Evolutionary conservation across 208 protist genomes (phyloP), one percentile per base, ranked within the genome.

Genomic region (Leishmania lainsoni): DNA sequence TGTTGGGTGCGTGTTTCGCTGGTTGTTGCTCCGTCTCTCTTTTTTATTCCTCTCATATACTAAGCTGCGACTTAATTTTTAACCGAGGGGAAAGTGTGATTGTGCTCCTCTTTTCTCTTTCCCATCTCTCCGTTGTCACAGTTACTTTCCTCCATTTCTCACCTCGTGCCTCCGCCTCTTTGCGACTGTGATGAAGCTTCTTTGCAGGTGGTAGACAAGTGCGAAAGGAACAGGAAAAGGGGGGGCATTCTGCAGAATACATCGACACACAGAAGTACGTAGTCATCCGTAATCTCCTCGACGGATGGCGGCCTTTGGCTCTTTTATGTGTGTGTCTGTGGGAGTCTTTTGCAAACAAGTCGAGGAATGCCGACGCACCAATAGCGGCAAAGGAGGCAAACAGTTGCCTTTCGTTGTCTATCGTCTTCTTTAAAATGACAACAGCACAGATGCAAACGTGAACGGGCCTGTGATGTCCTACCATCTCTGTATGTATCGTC

Each of bases 51-150:
- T 45, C 12, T 51, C 68, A 3, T 42, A 22, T 32, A 10, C 35
- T 72, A 72, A 72, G 68, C 68, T 49, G n/a, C 2, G 1, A 72
- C 42, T 3, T 72, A 72, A 72, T 39, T 52, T 72, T 39, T 72
- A 48, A 49, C 42, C 29, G 22, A 12, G 68, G 35, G 42, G 16
- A 51, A 29, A 22, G 68, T 5, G 17, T 48, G 39, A 4, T 51
- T 12, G 17, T 6, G 42, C 32, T 49, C 22, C 32, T 12, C 22
- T n/a, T n/a, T 63, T n/a, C 58, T 6, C 68, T 17, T 17, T 72
- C 42, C 12, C 68, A 14, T 10, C 3, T 42, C 16, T 29, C 39
- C 14, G 65, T 70, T 5, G 65, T 42, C 39, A 26, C 9, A 29
- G 58, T 63, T 49, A 35, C 16, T 20, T 29, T 22, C 0, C 14